Evolutionary conservation across 352 stramenopile species (phyloP).

Genomic region (Globisporangium viniferum): DNA sequence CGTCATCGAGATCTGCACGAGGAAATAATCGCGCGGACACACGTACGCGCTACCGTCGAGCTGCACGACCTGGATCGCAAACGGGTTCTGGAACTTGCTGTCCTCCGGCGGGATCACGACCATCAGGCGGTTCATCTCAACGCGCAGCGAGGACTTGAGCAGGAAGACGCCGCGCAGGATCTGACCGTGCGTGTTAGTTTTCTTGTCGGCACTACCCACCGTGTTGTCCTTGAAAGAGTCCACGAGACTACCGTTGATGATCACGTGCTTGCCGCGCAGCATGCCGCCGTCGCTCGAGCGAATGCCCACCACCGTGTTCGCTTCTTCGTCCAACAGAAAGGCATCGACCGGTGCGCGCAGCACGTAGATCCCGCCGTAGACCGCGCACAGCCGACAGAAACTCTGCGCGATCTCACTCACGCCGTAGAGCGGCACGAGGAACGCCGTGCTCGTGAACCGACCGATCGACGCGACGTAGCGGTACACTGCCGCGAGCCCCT

Average conservation of each 20-base stretch:
- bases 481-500: slow-evolving; percentile 54
- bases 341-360: slow-evolving; percentile 60
- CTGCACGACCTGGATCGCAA: slow-evolving; percentile 70
- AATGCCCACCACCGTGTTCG: slow-evolving; percentile 35
- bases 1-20: slow-evolving; percentile 66
- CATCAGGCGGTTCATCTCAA: slow-evolving; percentile 47
- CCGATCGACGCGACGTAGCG: slow-evolving; percentile 76
- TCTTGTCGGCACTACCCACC: background rate
- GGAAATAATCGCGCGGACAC: slow-evolving; percentile 52
- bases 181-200: slow-evolving; percentile 23
- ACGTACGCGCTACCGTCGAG: slow-evolving; percentile 63
- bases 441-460: slow-evolving; percentile 82
- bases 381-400: slow-evolving; percentile 83
- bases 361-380: slow-evolving; percentile 88
- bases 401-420: slow-evolving; percentile 85
- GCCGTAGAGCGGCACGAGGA: slow-evolving; percentile 81
- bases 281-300: slow-evolving; percentile 37
- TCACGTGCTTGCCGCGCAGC: slow-evolving; percentile 45
- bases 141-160: slow-evolving; percentile 36
- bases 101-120: slow-evolving; percentile 68
- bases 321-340: slow-evolving; percentile 45
- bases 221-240: slow-evolving; percentile 19
- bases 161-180: slow-evolving; percentile 63
- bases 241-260: slow-evolving; percentile 58
- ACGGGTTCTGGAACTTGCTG: slow-evolving; percentile 44